Conservation (phyloP, 1,284 basidiomycete genomes). For the Moesziomyces globuligerus region DNA sequence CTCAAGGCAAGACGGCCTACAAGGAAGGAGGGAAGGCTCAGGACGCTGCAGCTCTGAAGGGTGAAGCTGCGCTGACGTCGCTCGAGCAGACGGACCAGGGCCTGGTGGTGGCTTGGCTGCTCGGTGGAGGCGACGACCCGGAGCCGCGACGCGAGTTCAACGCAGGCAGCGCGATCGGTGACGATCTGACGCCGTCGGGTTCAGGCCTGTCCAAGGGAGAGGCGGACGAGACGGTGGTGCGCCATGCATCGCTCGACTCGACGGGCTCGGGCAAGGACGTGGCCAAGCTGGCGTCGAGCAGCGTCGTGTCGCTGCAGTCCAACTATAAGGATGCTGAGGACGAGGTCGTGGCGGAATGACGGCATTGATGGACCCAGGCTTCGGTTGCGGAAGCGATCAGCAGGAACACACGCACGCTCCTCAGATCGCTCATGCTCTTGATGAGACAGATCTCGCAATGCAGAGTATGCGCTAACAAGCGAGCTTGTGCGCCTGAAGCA, state of each 20-base stretch:
- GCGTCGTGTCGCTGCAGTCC: constrained; percentile 37
- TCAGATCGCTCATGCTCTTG: background rate
- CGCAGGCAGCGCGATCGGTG: constrained; percentile 1
- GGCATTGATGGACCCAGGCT: background rate
- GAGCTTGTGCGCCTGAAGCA: too few species aligned
- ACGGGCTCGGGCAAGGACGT: constrained; percentile 8
- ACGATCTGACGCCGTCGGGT: constrained; percentile 1
- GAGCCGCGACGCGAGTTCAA: background rate
- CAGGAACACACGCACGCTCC: background rate
- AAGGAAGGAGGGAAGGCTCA: background rate
- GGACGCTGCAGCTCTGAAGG: background rate
- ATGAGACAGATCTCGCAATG: too few species aligned
- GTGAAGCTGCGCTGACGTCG: constrained; percentile 14
- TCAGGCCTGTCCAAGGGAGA: background rate
- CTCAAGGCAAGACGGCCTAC: background rate
- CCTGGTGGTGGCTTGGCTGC: constrained; percentile 54
- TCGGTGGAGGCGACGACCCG: constrained; percentile 45
- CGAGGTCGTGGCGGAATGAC: constrained; percentile 7
- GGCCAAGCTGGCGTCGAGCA: constrained; percentile 23
- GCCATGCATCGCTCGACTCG: constrained; percentile 11
- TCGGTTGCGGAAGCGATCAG: background rate
- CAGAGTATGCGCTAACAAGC: too few species aligned
- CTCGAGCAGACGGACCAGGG: constrained; percentile 31
- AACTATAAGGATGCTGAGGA: constrained; percentile 46
- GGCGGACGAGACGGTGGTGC: background rate